Conservation (phyloP, 148 eudicot genomes). For the Silene conica region DNA sequence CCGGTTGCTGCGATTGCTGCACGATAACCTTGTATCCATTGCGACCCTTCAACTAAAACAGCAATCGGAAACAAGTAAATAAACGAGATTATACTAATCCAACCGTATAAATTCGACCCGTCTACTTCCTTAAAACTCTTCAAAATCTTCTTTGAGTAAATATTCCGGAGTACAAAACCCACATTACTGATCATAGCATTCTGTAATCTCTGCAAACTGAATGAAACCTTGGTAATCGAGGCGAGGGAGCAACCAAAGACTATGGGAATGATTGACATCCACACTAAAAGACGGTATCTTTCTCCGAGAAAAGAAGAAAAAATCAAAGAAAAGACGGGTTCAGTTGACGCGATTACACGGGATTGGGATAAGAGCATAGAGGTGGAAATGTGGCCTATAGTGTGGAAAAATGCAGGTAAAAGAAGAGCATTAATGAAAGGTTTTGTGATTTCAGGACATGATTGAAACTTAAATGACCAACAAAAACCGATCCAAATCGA, state of each 20-base stretch:
- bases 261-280: slow-evolving; percentile 84
- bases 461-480: slow-evolving; percentile 75
- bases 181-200: slow-evolving; percentile 94
- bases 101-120: slow-evolving; percentile 86
- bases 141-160: slow-evolving; percentile 73
- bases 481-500: slow-evolving; percentile 71
- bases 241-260: slow-evolving; percentile 87
- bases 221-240: slow-evolving; percentile 78
- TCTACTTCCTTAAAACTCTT: slow-evolving; percentile 79
- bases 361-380: too few species aligned
- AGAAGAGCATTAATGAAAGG: slow-evolving; percentile 64
- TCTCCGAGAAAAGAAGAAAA: slow-evolving; percentile 76
- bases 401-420: slow-evolving; percentile 86
- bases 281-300: slow-evolving; percentile 55
- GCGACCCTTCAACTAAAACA: slow-evolving; percentile 73
- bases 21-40: slow-evolving; percentile 76
- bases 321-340: slow-evolving; percentile 74
- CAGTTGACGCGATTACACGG: slow-evolving; percentile 82
- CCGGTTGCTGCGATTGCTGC: slow-evolving; percentile 58
- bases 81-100: slow-evolving; percentile 70
- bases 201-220: slow-evolving; percentile 69
- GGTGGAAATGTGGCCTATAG: slow-evolving; percentile 84
- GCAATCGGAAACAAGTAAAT: slow-evolving; percentile 79
- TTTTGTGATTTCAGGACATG: slow-evolving; percentile 69
- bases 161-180: slow-evolving; percentile 76